phyloP scores from a whole-genome alignment of 179 eudicot genomes.

The Gypsophila paniculata region DNA sequence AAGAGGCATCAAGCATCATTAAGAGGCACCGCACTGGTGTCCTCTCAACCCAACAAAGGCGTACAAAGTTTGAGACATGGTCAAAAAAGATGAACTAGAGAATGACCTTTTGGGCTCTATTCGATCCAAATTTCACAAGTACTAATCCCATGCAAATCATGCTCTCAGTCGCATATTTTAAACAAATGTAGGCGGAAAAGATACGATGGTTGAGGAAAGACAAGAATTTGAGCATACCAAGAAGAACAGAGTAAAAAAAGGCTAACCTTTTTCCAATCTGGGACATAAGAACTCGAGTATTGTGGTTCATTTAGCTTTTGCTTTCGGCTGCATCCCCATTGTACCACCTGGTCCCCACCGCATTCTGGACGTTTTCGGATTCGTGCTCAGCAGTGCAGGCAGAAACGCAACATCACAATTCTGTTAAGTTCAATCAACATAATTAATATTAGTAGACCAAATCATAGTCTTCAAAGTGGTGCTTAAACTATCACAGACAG shows the following conservation, averaged over 20 bases:
- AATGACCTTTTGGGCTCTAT: slow-evolving; percentile 18
- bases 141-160: slow-evolving; percentile 17
- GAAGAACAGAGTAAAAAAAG: slow-evolving; percentile 1
- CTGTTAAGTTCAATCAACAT: slow-evolving; percentile 10
- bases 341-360: slow-evolving; percentile 29
- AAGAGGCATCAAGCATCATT: slow-evolving; percentile 26
- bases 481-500: slow-evolving; percentile 18
- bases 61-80: slow-evolving; percentile 31
- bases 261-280: slow-evolving; percentile 24
- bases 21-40: slow-evolving; percentile 30
- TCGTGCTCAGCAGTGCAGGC: slow-evolving; percentile 24
- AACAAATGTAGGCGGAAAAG: slow-evolving; percentile 14
- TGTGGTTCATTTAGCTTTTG: slow-evolving; percentile 23
- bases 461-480: slow-evolving; percentile 17
- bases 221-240: slow-evolving; percentile 17
- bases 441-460: slow-evolving; percentile 9
- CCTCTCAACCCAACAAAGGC: slow-evolving; percentile 41
- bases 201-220: slow-evolving; percentile 22
- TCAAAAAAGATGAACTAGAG: slow-evolving; percentile 18
- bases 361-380: slow-evolving; percentile 20
- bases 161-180: slow-evolving; percentile 15
- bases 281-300: slow-evolving; percentile 28
- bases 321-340: slow-evolving; percentile 28
- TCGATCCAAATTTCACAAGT: slow-evolving; percentile 21
- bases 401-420: slow-evolving; percentile 24